phyloP scores from a whole-genome alignment of 228 moss, liverwort and hornwort genomes.

The Sphagnum fallax region DNA sequence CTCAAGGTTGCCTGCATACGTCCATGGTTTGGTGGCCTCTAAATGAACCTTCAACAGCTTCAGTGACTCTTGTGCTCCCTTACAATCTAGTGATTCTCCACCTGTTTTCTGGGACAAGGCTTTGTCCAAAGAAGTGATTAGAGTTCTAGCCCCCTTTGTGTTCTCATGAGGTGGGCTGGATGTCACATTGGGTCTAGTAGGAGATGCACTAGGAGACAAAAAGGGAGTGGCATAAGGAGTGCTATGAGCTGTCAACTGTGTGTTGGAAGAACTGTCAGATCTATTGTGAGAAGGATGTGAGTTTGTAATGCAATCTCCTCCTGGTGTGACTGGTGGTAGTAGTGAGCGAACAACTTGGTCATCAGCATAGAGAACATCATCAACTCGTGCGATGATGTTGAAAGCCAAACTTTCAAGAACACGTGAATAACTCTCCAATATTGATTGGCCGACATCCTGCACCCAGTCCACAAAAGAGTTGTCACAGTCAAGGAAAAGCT shows the following conservation, averaged over 20 bases:
- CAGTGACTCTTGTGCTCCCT: constrained; percentile 15
- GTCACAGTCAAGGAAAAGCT: too few relatives aligned
- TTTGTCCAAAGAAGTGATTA: constrained; percentile 40
- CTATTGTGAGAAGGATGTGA: constrained; percentile 52
- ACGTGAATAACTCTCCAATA: constrained; percentile 95
- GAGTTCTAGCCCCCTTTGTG: constrained; percentile 15
- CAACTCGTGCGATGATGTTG: constrained; percentile 88
- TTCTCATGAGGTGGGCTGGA: constrained; percentile 52
- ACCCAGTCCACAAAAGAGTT: not conserved
- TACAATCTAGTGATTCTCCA: constrained; percentile 33
- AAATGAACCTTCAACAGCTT: constrained; percentile 28
- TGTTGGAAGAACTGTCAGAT: constrained; percentile 46
- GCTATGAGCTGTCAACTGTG: constrained; percentile 34
- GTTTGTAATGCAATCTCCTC: constrained; percentile 26
- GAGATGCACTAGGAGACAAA: constrained; percentile 71
- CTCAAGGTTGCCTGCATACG: constrained; percentile 77
- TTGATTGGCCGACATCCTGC: constrained; percentile 98
- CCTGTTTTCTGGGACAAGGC: constrained; percentile 44
- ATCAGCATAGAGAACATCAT: constrained; percentile 83
- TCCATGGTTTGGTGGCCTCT: constrained; percentile 55
- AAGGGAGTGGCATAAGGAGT: constrained; percentile 76
- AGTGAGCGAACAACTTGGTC: constrained; percentile 55
- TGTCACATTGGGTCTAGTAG: constrained; percentile 42
- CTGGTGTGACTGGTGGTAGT: constrained; percentile 33
- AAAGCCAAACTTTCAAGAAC: constrained; percentile 93